Conservation (phyloP, 257 asterid genomes). For the Haberlea rhodopensis region DNA sequence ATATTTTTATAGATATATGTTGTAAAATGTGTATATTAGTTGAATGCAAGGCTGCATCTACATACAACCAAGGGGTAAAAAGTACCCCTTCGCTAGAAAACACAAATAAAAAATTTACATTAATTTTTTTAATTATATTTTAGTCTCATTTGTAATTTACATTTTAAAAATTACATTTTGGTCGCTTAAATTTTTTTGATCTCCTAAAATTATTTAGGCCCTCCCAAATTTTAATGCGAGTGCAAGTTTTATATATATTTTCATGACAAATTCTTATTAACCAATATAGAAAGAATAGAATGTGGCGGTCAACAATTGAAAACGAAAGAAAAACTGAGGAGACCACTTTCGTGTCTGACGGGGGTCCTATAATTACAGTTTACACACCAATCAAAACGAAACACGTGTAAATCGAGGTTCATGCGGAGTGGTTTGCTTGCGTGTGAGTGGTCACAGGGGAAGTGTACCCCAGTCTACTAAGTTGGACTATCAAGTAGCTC, state of each 20-base stretch:
- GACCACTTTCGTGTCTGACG: conserved; percentile 19
- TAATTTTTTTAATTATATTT: too few species aligned
- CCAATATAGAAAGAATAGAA: background rate
- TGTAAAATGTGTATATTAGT: background rate
- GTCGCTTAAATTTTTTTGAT: too few species aligned
- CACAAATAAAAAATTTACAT: too few species aligned
- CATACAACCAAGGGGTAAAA: too few species aligned
- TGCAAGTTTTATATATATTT: background rate
- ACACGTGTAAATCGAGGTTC: conserved; percentile 23
- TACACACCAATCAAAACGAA: conserved; percentile 15
- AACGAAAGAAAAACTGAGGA: conserved; percentile 2
- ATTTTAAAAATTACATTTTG: too few species aligned
- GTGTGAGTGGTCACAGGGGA: conserved; percentile 24
- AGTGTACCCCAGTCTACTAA: conserved; percentile 34
- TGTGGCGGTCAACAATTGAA: background rate
- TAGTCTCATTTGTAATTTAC: too few species aligned
- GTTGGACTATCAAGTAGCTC: conserved; percentile 31
- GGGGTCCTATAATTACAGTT: conserved; percentile 18
- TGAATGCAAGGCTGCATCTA: too few species aligned
- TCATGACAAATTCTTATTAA: background rate
- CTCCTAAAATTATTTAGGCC: too few species aligned
- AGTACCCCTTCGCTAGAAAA: too few species aligned
- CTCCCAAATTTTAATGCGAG: too few species aligned
- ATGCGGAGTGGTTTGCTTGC: conserved; percentile 25
- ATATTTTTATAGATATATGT: too few species aligned